A percentile compares a stretch with the other conserved stretches of the same genome.
phyloP scores from a whole-genome alignment of 169 alveolate species.

The Prorocentrum cordatum region DNA sequence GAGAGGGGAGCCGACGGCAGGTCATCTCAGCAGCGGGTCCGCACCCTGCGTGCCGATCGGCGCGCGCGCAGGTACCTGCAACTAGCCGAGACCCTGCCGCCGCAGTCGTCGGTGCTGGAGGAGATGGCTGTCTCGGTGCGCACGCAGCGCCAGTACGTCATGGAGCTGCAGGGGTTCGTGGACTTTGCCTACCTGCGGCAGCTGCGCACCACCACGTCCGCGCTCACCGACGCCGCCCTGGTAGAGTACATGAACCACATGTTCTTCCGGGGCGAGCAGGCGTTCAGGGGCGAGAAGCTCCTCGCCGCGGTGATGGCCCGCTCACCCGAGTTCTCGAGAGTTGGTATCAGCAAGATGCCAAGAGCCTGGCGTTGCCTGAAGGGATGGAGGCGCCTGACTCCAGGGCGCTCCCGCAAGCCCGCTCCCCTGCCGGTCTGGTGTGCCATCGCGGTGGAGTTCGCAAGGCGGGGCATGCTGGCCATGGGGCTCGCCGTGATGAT shows the following conservation, averaged over 20 bases:
- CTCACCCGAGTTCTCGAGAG: not conserved
- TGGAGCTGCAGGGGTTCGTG: no score
- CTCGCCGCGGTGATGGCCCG: not conserved
- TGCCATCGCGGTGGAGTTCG: not conserved
- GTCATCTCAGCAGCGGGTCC: no score
- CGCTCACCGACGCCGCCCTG: not conserved
- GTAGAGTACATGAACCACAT: not conserved
- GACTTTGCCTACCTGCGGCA: no score
- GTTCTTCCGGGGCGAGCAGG: not conserved
- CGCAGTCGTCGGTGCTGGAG: no score
- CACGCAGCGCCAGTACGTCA: no score
- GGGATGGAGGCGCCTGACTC: constrained; percentile 4
- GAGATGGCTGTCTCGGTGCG: no score
- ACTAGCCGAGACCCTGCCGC: no score
- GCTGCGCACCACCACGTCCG: no score
- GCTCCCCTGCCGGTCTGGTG: not conserved
- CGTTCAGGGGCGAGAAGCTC: constrained; percentile 4
- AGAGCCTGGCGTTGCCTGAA: not conserved
- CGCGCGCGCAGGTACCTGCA: no score
- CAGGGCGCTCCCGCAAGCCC: not conserved
- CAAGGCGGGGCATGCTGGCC: not conserved
- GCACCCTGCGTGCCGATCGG: no score
- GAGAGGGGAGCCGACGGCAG: no score
- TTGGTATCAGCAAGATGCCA: not conserved
- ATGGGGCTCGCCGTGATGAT: not conserved